phyloP scores from a whole-genome alignment of 2,329 filamentous ascomycete genomes.

The Fusarium sp. region DNA sequence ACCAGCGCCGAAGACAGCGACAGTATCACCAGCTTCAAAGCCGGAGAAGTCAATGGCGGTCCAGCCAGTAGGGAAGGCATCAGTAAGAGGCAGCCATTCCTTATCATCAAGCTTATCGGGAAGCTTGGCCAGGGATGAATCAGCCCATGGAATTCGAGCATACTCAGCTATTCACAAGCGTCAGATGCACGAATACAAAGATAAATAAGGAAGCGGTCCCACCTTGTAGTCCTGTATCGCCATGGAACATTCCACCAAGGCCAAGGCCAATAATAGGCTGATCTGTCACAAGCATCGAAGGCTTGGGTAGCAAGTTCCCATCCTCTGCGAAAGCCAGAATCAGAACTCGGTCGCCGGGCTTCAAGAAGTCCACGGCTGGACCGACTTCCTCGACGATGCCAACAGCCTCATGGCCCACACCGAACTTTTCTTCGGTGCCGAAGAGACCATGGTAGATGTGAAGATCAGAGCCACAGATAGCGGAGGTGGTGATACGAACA shows the following conservation, averaged over 20 bases:
- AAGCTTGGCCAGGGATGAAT: slow-evolving; percentile 7
- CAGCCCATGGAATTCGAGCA: slow-evolving; percentile 4
- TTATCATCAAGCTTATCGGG: slow-evolving; percentile 1
- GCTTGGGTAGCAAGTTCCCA: neutral
- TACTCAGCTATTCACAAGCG: slow-evolving; percentile 6
- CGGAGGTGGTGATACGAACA: slow-evolving; percentile 4
- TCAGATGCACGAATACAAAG: neutral
- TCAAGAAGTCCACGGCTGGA: slow-evolving; percentile 10
- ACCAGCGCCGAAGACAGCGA: slow-evolving; percentile 24
- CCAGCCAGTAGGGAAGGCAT: slow-evolving; percentile 23
- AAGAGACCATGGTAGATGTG: slow-evolving; percentile 6
- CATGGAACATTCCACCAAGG: neutral
- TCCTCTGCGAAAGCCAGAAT: neutral
- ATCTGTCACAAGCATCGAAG: neutral
- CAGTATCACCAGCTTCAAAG: slow-evolving; percentile 18
- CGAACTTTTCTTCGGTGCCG: neutral
- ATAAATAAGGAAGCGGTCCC: rapidly evolving
- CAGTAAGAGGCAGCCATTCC: slow-evolving; percentile 11
- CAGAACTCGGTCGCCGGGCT: slow-evolving; percentile 5
- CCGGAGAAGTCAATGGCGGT: slow-evolving; percentile 4
- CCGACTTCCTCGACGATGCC: slow-evolving; percentile 8
- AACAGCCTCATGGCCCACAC: neutral
- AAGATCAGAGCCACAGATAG: slow-evolving; percentile 11
- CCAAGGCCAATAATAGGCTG: neutral
- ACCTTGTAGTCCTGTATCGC: neutral